Percentiles rank a stretch among this genome's conserved stretches.
These are phyloP conservation scores for Cladosporium sp. DNA, from an alignment of 2,329 filamentous ascomycete genomes.

Conservation along the genomic window DNA sequence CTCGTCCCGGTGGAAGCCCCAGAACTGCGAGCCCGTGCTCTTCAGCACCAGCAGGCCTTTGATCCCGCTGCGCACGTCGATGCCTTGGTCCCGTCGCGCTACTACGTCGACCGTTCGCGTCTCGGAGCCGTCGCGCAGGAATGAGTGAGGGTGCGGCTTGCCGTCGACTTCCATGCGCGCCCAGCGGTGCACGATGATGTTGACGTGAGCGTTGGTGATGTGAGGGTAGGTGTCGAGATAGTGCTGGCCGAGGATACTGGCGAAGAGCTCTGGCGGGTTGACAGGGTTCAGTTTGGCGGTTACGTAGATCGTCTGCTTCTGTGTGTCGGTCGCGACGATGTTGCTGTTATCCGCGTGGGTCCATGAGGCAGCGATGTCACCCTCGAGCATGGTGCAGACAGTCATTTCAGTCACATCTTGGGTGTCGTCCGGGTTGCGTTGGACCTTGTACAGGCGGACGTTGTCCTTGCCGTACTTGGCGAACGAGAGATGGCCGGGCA, in stretches of 20 bases:
- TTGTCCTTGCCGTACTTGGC: constrained; percentile 95
- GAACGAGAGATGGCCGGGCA: constrained; percentile 46
- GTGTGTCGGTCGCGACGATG: constrained; percentile 92
- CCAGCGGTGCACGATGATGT: constrained; percentile 84
- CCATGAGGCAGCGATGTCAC: constrained; percentile 85
- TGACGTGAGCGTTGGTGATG: constrained; percentile 79
- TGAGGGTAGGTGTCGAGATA: constrained; percentile 85
- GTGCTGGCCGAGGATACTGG: constrained; percentile 77
- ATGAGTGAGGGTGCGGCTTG: constrained; percentile 90
- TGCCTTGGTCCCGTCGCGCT: constrained; percentile 60
- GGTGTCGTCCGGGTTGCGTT: constrained; percentile 70
- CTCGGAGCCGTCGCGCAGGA: constrained; percentile 85
- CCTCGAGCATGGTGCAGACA: constrained; percentile 86
- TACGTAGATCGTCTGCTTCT: constrained; percentile 92
- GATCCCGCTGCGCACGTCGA: constrained; percentile 74
- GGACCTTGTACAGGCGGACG: constrained; percentile 94
- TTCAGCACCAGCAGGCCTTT: constrained; percentile 84
- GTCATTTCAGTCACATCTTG: constrained; percentile 95
- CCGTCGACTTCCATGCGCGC: constrained; percentile 82
- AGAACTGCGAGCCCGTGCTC: constrained; percentile 93
- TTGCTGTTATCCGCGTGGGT: constrained; percentile 91
- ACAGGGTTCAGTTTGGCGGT: constrained; percentile 91
- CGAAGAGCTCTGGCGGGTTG: constrained; percentile 89
- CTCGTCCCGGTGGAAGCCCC: constrained; percentile 89
- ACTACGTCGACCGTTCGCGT: constrained; percentile 78